Conservation (phyloP, 2,329 filamentous ascomycete species). For the Pyrenophora teres region DNA sequence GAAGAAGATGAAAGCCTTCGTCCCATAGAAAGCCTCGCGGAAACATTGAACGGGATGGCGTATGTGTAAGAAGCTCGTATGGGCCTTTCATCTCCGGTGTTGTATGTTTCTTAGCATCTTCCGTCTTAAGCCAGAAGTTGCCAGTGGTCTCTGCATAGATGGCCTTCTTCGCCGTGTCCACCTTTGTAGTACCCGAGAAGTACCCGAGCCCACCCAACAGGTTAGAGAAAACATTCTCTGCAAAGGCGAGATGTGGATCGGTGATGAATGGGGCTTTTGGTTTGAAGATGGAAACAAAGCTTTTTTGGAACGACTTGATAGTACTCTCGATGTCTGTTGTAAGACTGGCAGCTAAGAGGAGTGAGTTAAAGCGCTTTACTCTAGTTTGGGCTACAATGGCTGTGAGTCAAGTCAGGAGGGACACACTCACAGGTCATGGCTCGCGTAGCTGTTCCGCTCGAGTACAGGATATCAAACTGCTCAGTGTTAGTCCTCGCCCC, state of each 20-base stretch:
- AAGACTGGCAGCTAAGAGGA: conserved; percentile 59
- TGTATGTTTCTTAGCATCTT: conserved; percentile 71
- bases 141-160: conserved; percentile 94
- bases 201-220: conserved; percentile 90
- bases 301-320: conserved; percentile 69
- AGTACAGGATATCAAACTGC: conserved; percentile 87
- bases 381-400: background rate
- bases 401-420: background rate
- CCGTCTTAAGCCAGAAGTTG: conserved; percentile 90
- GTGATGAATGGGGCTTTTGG: conserved; percentile 76
- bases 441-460: conserved; percentile 69
- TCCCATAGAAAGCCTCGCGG: conserved; percentile 96
- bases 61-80: conserved; percentile 82
- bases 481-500: conserved; percentile 1
- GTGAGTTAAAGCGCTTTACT: conserved; percentile 12
- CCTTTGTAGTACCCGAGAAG: conserved; percentile 82
- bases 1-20: conserved; percentile 90
- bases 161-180: conserved; percentile 82
- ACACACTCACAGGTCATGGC: conserved; percentile 55
- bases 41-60: conserved; percentile 91
- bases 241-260: conserved; percentile 74
- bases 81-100: conserved; percentile 75
- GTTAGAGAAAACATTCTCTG: conserved; percentile 87
- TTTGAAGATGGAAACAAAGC: conserved; percentile 71
- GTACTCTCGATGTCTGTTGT: conserved; percentile 68